A percentile compares a stretch with the other conserved stretches of the same genome.
Evolutionary conservation across 164 flowering plant genomes (phyloP).

Genomic region (Chimonanthus salicifolius): DNA sequence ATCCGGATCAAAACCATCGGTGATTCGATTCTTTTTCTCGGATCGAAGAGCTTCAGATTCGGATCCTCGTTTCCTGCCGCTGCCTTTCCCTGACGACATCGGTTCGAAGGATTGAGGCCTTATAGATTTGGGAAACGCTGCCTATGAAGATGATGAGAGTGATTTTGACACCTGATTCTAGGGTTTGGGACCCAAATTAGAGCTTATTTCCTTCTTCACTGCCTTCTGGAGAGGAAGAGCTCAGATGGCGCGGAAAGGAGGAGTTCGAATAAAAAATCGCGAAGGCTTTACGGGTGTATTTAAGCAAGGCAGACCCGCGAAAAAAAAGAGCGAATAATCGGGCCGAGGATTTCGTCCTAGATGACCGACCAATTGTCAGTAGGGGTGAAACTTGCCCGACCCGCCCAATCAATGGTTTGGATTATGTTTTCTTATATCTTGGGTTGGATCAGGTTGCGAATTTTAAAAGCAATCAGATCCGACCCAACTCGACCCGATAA

Average conservation of each 20-base stretch:
- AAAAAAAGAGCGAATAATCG: too few relatives aligned
- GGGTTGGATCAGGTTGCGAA: too few relatives aligned
- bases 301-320: background rate
- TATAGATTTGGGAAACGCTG: background rate
- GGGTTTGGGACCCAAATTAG: slow-evolving; percentile 1
- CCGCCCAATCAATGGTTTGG: too few relatives aligned
- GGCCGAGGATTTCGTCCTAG: too few relatives aligned
- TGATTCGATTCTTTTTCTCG: slow-evolving; percentile 33
- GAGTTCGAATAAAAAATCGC: background rate
- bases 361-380: too few relatives aligned
- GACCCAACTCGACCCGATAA: too few relatives aligned
- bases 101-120: background rate
- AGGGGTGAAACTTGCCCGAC: too few relatives aligned
- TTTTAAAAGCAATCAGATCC: too few relatives aligned
- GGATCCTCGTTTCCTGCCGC: slow-evolving; percentile 38
- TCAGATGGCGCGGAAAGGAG: slow-evolving; percentile 1
- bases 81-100: slow-evolving; percentile 47
- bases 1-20: slow-evolving; percentile 52
- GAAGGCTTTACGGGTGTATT: background rate
- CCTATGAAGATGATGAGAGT: background rate
- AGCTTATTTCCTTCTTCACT: background rate
- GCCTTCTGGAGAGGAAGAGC: background rate
- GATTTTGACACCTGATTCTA: background rate
- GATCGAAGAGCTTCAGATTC: slow-evolving; percentile 30
- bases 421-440: too few relatives aligned